phyloP scores from a whole-genome alignment of 352 stramenopile species.

The Globisporangium paroecandrum region DNA sequence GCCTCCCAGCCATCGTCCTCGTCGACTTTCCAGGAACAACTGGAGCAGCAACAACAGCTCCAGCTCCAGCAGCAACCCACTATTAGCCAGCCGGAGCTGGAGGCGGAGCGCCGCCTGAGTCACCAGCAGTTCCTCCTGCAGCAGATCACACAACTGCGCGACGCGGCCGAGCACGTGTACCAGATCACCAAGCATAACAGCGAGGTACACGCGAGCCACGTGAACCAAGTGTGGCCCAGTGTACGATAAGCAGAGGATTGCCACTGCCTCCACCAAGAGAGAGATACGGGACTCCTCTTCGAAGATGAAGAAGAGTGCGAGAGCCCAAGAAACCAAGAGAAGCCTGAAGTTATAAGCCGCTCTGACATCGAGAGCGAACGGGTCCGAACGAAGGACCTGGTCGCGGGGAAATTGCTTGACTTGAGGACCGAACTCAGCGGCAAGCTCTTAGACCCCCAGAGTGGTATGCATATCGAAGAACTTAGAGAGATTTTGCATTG shows the following conservation, averaged over 20 bases:
- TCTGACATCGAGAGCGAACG: background rate
- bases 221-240: constrained; percentile 14
- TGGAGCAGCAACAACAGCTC: background rate
- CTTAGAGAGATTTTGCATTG: background rate
- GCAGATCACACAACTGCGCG: constrained; percentile 42
- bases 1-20: background rate
- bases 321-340: background rate
- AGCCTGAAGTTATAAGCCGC: constrained; percentile 12
- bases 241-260: constrained; percentile 3
- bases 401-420: background rate
- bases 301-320: background rate
- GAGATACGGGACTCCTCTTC: background rate
- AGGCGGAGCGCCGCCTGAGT: background rate
- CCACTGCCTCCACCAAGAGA: background rate
- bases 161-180: constrained; percentile 46
- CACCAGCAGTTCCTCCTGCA: constrained; percentile 16
- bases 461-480: background rate
- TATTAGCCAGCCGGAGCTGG: background rate
- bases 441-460: background rate
- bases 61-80: background rate
- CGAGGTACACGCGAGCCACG: constrained; percentile 10
- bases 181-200: constrained; percentile 34
- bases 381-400: constrained; percentile 1
- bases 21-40: constrained; percentile 1
- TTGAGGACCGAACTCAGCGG: background rate